Evolutionary conservation across 768 basidiomycete species (phyloP), one percentile per base, ranked within the genome.

Genomic region (Rhodosporidiobolus odoratus): DNA sequence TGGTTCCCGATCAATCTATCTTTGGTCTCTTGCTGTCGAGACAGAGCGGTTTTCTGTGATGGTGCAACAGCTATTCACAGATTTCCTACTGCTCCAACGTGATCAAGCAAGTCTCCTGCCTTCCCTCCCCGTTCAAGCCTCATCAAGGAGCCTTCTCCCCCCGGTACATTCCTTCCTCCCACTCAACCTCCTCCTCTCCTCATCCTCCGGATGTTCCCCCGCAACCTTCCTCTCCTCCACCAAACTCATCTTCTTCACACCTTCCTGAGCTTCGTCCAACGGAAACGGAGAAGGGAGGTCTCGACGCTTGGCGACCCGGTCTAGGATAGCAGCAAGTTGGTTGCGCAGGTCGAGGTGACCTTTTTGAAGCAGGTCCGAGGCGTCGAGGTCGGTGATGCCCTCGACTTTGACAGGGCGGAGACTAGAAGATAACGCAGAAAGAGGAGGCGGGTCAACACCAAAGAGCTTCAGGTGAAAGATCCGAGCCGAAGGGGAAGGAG

Each of bases 351-450:
- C 43, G 54, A 71, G 61, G 38, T 71, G 69, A 8, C 60, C 69
- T 7, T 27, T 21, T 16, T 27, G 19, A 21, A 66, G 34, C 19
- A 71, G 54, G 40, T 66, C 64, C 12, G 37, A 34, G 19, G 38
- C 12, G 54, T 71, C 60, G 54, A 71, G 48, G 38, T 71, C 61
- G 16, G 54, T 53, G 54, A 71, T n/a, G 21, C 69, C 69, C n/a
- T 65, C 63, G 57, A 70, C 53, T 1, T 16, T 15, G n/a, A 65
- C 58, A 12, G 69, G 69, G 17, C 58, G 52, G 16, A 70, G 69
- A 3, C 68, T 69, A 52, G n/a, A 34, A 25, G 9, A 15, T 7
- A 2, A 40, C 40, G 27, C 21, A 1, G 12, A 47, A 25, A 10
- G 48, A n/a, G 34, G 30, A 34, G 23, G 50, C 3, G 48, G 9